Evolutionary conservation across 768 basidiomycete genomes (phyloP), one percentile per base, ranked within the genome.

Genomic region (Ramaria sp.): DNA sequence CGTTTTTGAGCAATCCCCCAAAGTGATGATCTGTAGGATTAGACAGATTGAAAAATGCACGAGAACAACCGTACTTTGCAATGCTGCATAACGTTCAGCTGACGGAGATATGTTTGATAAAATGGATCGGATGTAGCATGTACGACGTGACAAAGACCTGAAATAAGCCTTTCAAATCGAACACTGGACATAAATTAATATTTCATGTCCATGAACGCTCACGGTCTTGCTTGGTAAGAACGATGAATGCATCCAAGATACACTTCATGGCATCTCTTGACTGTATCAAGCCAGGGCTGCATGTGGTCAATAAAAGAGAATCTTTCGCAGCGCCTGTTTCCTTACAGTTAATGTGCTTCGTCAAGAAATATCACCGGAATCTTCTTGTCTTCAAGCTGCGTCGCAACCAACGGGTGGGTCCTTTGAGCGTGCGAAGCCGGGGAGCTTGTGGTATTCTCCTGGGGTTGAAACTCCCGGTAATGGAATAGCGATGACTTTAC

Each of bases 121-220:
- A 88, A 88, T 0, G 87, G 85, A 59, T 90, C 86, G 60, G 84
- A 87, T 4, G 86, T 85, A 5, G 84, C 84, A 59, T 88, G 85
- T 49, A 88, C 80, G 61, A 89, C 82, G 62, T 89, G 86, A 61
- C 84, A 86, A 13, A 91, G 67, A n/a, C 84, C 38, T 39, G 18
- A 15, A 39, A 5, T 15, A 39, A 39, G 15, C 4, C 5, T 39
- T 5, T 6, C 18, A 10, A 32, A 10, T 32, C 30, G 10, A 39
- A 6, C 38, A 39, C 5, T 5, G 16, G 38, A 18, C 6, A 15
- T 5, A 39, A 32, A 32, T 32, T 15, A 15, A 15, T 6, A 18
- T 39, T 39, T 39, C 15, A 39, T 5, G 38, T 15, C 7, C 16
- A 16, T 37, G 36, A 16, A 15, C 16, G 16, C 38, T 15, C 16